Conservation (phyloP, 345 rosid species). For the Ceriops tagal region DNA sequence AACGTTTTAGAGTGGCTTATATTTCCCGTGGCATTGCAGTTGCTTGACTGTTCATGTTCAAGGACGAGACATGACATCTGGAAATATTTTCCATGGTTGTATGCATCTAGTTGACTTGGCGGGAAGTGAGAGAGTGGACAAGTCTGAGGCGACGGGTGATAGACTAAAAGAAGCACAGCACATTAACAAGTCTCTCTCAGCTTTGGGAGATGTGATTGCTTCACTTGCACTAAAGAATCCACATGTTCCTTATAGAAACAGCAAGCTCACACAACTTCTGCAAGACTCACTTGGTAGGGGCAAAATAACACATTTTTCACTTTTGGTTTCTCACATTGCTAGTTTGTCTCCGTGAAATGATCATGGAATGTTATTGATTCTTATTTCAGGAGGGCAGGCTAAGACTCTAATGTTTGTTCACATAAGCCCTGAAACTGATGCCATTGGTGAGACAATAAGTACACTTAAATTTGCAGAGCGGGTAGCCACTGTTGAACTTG, state of each 20-base stretch:
- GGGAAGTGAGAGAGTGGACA: slow-evolving; percentile 94
- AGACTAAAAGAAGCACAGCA: slow-evolving; percentile 94
- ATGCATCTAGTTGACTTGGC: slow-evolving; percentile 99
- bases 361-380: slow-evolving; percentile 12
- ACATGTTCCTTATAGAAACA: slow-evolving; percentile 94
- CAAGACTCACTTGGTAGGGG: slow-evolving; percentile 91
- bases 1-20: not conserved
- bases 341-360: slow-evolving; percentile 6
- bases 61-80: slow-evolving; percentile 87
- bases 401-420: slow-evolving; percentile 98
- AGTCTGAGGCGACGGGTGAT: slow-evolving; percentile 92
- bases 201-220: slow-evolving; percentile 94
- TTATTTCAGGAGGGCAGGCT: slow-evolving; percentile 86
- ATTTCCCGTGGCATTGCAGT: slow-evolving; percentile 41
- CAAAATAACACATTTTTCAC: not conserved
- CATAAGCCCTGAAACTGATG: slow-evolving; percentile 87
- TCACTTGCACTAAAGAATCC: slow-evolving; percentile 97
- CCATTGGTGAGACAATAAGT: slow-evolving; percentile 85
- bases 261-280: slow-evolving; percentile 95
- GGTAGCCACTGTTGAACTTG: slow-evolving; percentile 92
- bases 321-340: not conserved
- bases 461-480: slow-evolving; percentile 97
- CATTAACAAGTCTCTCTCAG: slow-evolving; percentile 90
- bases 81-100: slow-evolving; percentile 72
- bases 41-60: slow-evolving; percentile 98